Conservation (phyloP, 768 basidiomycete genomes). For the Boletus huronensis region DNA sequence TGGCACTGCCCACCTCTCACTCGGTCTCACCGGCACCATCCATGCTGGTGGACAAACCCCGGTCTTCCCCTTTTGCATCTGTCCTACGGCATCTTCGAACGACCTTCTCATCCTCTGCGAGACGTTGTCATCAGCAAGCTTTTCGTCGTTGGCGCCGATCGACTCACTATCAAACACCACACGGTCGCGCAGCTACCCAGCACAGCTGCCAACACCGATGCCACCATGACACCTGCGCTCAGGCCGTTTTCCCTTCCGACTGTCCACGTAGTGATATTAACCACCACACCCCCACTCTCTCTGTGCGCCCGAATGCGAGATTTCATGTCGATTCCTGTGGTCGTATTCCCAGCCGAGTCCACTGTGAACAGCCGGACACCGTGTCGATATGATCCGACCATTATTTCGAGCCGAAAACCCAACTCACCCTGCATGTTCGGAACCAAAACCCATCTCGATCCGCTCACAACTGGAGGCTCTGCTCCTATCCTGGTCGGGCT, state of each 20-base stretch:
- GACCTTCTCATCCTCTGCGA: slow-evolving; percentile 3
- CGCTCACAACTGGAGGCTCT: not conserved
- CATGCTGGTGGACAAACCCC: not conserved
- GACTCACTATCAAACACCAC: slow-evolving; percentile 66
- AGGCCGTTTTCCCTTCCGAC: slow-evolving; percentile 31
- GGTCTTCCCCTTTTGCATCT: not conserved
- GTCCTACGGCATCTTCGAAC: not conserved
- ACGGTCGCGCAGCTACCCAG: slow-evolving; percentile 53
- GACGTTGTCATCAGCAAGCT: slow-evolving; percentile 1
- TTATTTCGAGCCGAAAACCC: not conserved
- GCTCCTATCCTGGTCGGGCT: not conserved
- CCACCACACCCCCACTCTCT: slow-evolving; percentile 3
- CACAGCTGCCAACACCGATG: slow-evolving; percentile 59
- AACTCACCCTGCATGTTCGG: slow-evolving; percentile 14
- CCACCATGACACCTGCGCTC: slow-evolving; percentile 68
- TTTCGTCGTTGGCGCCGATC: not conserved
- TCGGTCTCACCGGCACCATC: not conserved
- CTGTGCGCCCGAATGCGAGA: not conserved
- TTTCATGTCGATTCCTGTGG: slow-evolving; percentile 1
- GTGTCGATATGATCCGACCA: slow-evolving; percentile 4
- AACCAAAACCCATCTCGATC: slow-evolving; percentile 8
- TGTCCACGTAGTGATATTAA: slow-evolving; percentile 7
- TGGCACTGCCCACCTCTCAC: not conserved
- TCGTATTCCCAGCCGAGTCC: not conserved
- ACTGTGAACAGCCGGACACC: slow-evolving; percentile 4